phyloP scores from a whole-genome alignment of 495 filamentous ascomycete species.

The Penicillium waksmanii region DNA sequence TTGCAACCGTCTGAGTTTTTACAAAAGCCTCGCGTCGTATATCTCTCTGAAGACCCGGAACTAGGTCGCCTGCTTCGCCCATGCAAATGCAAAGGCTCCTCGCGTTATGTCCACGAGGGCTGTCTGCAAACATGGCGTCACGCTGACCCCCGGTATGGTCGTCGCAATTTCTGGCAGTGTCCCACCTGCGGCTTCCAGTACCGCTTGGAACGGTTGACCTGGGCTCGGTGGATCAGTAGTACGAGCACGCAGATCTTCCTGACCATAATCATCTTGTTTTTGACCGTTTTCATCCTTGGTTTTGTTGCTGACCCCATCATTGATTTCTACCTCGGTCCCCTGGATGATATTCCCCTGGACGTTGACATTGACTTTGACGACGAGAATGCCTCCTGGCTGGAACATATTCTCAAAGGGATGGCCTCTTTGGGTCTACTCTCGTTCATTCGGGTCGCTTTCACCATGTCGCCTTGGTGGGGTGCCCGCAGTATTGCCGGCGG shows the following conservation, averaged over 20 bases:
- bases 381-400: slow-evolving; percentile 61
- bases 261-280: slow-evolving; percentile 69
- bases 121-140: slow-evolving; percentile 88
- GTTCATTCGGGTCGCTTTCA: slow-evolving; percentile 78
- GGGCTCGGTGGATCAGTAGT: slow-evolving; percentile 75
- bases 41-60: slow-evolving; percentile 74
- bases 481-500: slow-evolving; percentile 52
- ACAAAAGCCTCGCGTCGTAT: slow-evolving; percentile 65
- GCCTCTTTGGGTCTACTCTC: slow-evolving; percentile 83
- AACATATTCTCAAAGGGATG: slow-evolving; percentile 87
- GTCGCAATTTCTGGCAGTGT: slow-evolving; percentile 81
- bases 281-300: slow-evolving; percentile 76
- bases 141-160: slow-evolving; percentile 66
- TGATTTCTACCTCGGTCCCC: slow-evolving; percentile 80
- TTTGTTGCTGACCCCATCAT: slow-evolving; percentile 95
- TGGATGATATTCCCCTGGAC: slow-evolving; percentile 49
- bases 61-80: slow-evolving; percentile 84
- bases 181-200: slow-evolving; percentile 88
- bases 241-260: slow-evolving; percentile 62
- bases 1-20: slow-evolving; percentile 70
- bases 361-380: slow-evolving; percentile 28
- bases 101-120: slow-evolving; percentile 93
- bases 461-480: slow-evolving; percentile 69
- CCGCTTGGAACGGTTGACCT: slow-evolving; percentile 74
- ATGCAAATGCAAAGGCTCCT: slow-evolving; percentile 90